Base-by-base conservation (phyloP, 2,329 filamentous ascomycete genomes). In the Alternaria arborescens region DNA sequence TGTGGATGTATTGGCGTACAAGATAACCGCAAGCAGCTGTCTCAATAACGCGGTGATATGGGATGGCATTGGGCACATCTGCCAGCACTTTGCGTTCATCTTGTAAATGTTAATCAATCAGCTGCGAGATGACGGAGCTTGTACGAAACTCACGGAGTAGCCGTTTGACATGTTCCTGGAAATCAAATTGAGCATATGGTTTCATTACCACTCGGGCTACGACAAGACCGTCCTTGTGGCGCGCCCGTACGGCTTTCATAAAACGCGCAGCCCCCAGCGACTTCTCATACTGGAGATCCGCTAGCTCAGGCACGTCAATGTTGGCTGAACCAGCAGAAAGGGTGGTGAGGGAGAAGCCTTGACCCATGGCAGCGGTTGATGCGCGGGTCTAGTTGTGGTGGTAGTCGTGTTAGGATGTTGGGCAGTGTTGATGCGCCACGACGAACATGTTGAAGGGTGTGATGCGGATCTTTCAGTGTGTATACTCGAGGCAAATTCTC, bases 161-260 rank as follows among this genome's bases (percentile, higher is more conserved):
- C 66, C 88, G 87, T 72, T 88, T 88, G 72, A 91, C 90, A 80
- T 97, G 97, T 65, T 88, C 83, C 65, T 91, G 89, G 65, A 98
- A 86, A 62, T 92, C 88, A 82, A 97, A 90, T 65, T 89, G 88
- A 26, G 90, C 86, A 76, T 93, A 96, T 3, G 94, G 93, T 80
- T 99, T 99, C 79, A 96, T 92, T 58, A 97, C 90, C 30, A 97
- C 91, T 81, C 98, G 98, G 75, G 96, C 93, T 57, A 98, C 89
- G 18, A 97, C 94, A 41, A 97, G 85, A 56, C 95, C 94, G 83
- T 97, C 91, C 72, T 91, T 91, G 77, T 97, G 92, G 51, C 93
- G 87, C 24, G 94, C 95, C 67, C 94, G 89, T 66, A 98, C 94
- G 66, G 92, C 95, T 80, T 98, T 97, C 90, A 99, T 95, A 73